These are phyloP conservation scores for Cladosporium sphaerospermum DNA, from an alignment of 2,329 filamentous ascomycete species.

Conservation along the genomic window DNA sequence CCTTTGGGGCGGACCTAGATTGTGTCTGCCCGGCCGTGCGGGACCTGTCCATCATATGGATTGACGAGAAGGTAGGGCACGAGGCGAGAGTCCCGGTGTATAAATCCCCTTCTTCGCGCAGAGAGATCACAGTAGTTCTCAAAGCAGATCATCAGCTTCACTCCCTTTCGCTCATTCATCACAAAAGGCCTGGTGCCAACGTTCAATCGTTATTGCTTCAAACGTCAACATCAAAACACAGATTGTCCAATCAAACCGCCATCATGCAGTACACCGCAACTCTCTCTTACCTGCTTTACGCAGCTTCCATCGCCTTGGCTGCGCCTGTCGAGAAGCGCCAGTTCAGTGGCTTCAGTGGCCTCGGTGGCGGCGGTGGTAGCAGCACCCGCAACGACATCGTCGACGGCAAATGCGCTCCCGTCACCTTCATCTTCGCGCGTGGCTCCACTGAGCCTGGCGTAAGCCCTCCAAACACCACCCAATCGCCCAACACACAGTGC, in stretches of 20 bases:
- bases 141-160: not conserved
- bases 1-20: too few relatives aligned
- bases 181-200: conserved; percentile 1
- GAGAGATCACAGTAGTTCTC: not conserved
- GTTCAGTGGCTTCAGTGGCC: conserved; percentile 11
- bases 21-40: too few relatives aligned
- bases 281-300: conserved; percentile 17
- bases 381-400: conserved; percentile 19
- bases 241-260: not conserved
- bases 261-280: conserved; percentile 18
- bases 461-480: not conserved
- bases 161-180: not conserved
- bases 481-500: not conserved
- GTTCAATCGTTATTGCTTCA: not conserved
- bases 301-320: conserved; percentile 16
- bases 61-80: not conserved
- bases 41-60: too few relatives aligned
- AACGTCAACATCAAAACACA: not conserved
- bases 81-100: not conserved
- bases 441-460: conserved; percentile 46
- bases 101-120: not conserved
- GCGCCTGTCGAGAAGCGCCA: conserved; percentile 15
- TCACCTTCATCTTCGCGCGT: conserved; percentile 53
- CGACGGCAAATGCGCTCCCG: conserved; percentile 34
- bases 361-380: conserved; percentile 16